Percentiles rank a stretch among this genome's conserved stretches.
Evolutionary conservation across 495 filamentous ascomycete species (phyloP).

Genomic region (Lindgomyces ingoldianus): DNA sequence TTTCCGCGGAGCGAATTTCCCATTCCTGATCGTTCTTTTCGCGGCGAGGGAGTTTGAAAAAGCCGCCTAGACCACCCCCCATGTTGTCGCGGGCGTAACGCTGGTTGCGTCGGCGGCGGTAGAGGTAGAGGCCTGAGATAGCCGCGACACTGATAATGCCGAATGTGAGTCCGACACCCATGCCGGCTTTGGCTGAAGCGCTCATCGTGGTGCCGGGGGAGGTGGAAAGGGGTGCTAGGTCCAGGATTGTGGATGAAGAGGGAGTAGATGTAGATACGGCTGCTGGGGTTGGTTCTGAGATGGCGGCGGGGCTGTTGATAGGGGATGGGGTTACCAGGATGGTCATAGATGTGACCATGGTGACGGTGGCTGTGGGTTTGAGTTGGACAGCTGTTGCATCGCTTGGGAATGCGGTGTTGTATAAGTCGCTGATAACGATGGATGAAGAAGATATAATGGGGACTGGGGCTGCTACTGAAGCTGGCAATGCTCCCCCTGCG

Average conservation of each 20-base stretch:
- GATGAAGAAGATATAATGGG: background rate
- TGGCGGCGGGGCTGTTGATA: no score
- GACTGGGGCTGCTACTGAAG: background rate
- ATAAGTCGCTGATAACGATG: background rate
- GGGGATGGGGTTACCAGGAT: constrained; percentile 9
- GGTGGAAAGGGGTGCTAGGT: constrained; percentile 13
- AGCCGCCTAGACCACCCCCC: constrained; percentile 1
- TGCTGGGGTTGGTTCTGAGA: background rate
- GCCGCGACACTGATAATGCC: constrained; percentile 13
- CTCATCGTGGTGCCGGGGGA: constrained; percentile 13
- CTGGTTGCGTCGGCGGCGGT: constrained; percentile 8
- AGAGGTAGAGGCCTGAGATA: constrained; percentile 11
- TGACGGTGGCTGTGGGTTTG: background rate
- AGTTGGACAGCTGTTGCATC: background rate
- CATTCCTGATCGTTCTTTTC: constrained; percentile 17
- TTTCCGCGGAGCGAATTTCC: constrained; percentile 16
- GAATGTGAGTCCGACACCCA: constrained; percentile 28
- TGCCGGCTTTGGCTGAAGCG: constrained; percentile 20
- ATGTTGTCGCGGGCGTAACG: background rate
- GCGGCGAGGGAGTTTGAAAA: constrained; percentile 9
- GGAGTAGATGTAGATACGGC: background rate
- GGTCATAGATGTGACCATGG: constrained; percentile 8
- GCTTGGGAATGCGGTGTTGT: background rate
- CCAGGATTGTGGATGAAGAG: background rate
- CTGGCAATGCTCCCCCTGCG: background rate